Evolutionary conservation across 176 grass and related monocot species (phyloP).

Genomic region (Eragrostis curvula): DNA sequence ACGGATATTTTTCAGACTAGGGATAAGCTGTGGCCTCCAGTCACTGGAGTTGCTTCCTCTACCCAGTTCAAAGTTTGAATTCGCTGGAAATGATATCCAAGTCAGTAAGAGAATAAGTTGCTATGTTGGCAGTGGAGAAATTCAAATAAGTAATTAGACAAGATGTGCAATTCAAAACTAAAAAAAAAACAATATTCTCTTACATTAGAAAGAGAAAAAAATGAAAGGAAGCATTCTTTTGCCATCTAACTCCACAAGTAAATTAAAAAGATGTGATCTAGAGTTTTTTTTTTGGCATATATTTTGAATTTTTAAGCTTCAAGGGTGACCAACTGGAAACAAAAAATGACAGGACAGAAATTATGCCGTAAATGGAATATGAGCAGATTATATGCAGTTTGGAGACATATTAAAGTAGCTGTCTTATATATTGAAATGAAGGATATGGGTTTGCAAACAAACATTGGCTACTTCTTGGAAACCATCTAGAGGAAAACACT

Average conservation of each 20-base stretch:
- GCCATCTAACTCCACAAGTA: background rate
- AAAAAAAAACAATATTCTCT: background rate
- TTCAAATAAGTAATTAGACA: slow-evolving; percentile 13
- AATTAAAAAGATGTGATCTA: background rate
- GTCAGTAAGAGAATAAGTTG: slow-evolving; percentile 14
- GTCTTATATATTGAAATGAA: background rate
- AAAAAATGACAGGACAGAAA: background rate
- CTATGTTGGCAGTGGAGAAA: background rate
- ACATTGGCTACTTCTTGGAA: background rate
- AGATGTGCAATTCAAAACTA: slow-evolving; percentile 25
- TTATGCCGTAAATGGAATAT: background rate
- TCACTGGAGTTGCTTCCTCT: slow-evolving; percentile 81
- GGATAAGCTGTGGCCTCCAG: slow-evolving; percentile 84
- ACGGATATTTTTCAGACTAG: slow-evolving; percentile 58
- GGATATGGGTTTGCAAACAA: background rate
- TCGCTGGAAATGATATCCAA: slow-evolving; percentile 66
- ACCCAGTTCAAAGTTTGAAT: slow-evolving; percentile 92
- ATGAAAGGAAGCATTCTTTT: slow-evolving; percentile 10
- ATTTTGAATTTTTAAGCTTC: background rate
- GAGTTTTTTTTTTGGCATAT: background rate
- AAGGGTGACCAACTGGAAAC: slow-evolving; percentile 11
- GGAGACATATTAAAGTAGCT: background rate
- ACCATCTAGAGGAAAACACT: background rate
- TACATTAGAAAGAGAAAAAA: background rate
- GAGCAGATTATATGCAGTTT: background rate